Base-by-base conservation (phyloP, 2,329 filamentous ascomycete genomes). In the Ophiostoma ulmi region DNA sequence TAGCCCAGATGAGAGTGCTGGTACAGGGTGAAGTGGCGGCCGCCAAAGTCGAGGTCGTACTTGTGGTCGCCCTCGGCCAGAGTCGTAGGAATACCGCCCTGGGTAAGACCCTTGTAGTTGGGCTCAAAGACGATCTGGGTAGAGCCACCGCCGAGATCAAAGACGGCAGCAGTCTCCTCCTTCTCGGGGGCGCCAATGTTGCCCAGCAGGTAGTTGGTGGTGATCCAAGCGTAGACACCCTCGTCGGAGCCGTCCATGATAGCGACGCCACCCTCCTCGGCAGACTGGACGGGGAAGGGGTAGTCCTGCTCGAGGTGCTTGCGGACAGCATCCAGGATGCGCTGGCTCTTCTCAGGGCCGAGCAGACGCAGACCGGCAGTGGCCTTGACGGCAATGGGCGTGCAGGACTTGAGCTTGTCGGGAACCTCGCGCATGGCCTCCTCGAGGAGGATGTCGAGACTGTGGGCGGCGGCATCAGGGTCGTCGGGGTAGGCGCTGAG, bases 81-180 rank as follows among this genome's bases (percentile, higher is more conserved):
- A 79, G 90, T 91, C 78, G 92, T 90, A 0, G 94, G 94, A 85
- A 97, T 91, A 72, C 93, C 94, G 73, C 92, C 91, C 68, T 86
- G 83, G 70, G 86, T 81, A 71, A 87, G 86, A 70, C 87, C 86
- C 79, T 92, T 90, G 82, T 97, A 99, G 69, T 91, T 97, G 31
- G 96, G 96, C 83, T 99, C 89, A 80, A 98, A 99, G 75, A 99
- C 96, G 78, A 99, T 97, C 83, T 99, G 95, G 17, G 96, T 99
- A 31, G 94, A 97, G 70, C 95, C 95, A 77, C 95, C 95, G 74
- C 95, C 95, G 67, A 99, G 90, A 78, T 99, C 95, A 77, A 99
- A 97, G 72, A 97, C 89, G 68, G 95, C 95, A 58, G 95, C 96
- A 1, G 95, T 98, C 68, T 93, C 91, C 73, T 88, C 93, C 79